Evolutionary conservation across 768 basidiomycete genomes (phyloP).

Genomic region (Favolaschia claudopus): DNA sequence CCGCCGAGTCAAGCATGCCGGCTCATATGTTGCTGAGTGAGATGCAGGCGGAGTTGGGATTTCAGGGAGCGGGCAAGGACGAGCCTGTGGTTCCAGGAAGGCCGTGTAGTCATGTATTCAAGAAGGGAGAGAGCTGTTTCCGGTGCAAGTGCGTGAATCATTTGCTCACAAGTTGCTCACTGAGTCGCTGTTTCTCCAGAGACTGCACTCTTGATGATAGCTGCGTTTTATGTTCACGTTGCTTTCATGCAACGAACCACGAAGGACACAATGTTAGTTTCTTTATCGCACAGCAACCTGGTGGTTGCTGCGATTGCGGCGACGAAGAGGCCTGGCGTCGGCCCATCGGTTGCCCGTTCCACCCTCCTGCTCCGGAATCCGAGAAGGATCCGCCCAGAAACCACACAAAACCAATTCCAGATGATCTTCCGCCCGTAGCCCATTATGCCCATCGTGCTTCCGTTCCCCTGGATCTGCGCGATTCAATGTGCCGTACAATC

Average conservation of each 20-base stretch:
- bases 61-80: slow-evolving; percentile 65
- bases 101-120: slow-evolving; percentile 86
- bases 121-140: slow-evolving; percentile 91
- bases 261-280: slow-evolving; percentile 90
- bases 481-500: slow-evolving; percentile 78
- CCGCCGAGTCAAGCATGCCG: slow-evolving; percentile 67
- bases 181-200: slow-evolving; percentile 47
- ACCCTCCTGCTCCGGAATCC: slow-evolving; percentile 60
- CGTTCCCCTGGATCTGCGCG: slow-evolving; percentile 71
- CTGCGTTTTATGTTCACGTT: slow-evolving; percentile 88
- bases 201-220: slow-evolving; percentile 92
- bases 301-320: slow-evolving; percentile 95
- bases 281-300: slow-evolving; percentile 90
- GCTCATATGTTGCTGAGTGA: slow-evolving; percentile 72
- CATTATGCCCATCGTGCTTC: slow-evolving; percentile 64
- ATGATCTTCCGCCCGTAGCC: slow-evolving; percentile 66
- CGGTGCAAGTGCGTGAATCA: slow-evolving; percentile 81
- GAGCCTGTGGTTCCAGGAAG: slow-evolving; percentile 70
- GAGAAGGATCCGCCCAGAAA: slow-evolving; percentile 48
- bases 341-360: slow-evolving; percentile 73
- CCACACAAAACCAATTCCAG: slow-evolving; percentile 48
- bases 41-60: slow-evolving; percentile 66
- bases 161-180: background rate
- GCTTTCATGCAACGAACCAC: slow-evolving; percentile 91
- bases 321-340: slow-evolving; percentile 88